phyloP scores from a whole-genome alignment of 768 basidiomycete species.

The Sarcomyxa edulis region DNA sequence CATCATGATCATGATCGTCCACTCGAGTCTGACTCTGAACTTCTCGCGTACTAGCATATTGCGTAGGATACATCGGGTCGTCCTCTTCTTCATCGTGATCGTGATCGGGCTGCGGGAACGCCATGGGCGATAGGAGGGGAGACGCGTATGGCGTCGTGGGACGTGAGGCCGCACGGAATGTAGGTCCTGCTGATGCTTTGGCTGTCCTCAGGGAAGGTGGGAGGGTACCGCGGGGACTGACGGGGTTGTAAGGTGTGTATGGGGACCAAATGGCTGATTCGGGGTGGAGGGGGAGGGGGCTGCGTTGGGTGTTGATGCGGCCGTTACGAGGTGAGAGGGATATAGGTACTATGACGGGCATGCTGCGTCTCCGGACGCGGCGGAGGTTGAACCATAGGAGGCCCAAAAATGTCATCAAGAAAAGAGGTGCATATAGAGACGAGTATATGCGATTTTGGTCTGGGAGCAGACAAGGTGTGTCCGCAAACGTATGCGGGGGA shows the following conservation, averaged over 20 bases:
- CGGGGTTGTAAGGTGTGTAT: conserved; percentile 24
- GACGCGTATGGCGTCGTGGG: conserved; percentile 37
- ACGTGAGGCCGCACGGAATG: conserved; percentile 35
- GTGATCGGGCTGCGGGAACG: conserved; percentile 18
- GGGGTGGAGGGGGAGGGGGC: conserved; percentile 17
- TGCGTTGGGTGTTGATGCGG: conserved; percentile 15
- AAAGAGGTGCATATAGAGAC: conserved; percentile 57
- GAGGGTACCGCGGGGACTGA: conserved; percentile 33
- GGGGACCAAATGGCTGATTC: conserved; percentile 42
- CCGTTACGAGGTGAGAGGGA: conserved; percentile 24
- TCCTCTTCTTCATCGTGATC: conserved; percentile 45
- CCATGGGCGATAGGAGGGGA: conserved; percentile 29
- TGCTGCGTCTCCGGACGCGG: conserved; percentile 17
- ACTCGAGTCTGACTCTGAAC: conserved; percentile 15
- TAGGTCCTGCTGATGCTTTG: conserved; percentile 24
- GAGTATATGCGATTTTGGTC: conserved; percentile 58
- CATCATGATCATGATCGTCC: conserved; percentile 22
- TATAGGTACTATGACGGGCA: conserved; percentile 20
- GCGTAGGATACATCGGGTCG: conserved; percentile 40
- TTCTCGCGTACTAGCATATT: conserved; percentile 38
- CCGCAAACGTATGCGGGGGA: conserved; percentile 42
- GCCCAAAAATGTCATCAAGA: conserved; percentile 46
- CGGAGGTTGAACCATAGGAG: conserved; percentile 41
- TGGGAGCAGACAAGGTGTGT: conserved; percentile 76
- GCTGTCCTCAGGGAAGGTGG: conserved; percentile 37